Evolutionary conservation across 495 filamentous ascomycete species (phyloP).

Genomic region (Pyrenopolyporus hunteri): DNA sequence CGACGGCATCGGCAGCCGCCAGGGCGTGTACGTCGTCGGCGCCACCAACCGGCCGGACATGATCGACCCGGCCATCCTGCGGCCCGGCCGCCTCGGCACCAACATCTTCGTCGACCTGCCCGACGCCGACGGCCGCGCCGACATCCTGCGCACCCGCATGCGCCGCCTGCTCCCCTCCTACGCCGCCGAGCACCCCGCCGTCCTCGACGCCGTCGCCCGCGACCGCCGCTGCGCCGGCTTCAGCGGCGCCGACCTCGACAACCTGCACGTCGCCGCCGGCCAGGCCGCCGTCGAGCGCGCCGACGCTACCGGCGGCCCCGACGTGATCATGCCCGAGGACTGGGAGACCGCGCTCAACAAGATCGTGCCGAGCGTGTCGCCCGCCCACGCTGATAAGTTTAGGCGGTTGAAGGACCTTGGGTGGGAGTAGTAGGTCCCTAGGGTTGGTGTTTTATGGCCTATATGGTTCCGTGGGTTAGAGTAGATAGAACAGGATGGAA

Average conservation of each 20-base stretch:
- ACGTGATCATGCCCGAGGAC: slow-evolving; percentile 67
- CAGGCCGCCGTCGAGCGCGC: slow-evolving; percentile 73
- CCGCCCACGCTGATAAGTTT: slow-evolving; percentile 67
- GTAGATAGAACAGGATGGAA: too few species aligned
- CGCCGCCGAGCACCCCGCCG: slow-evolving; percentile 45
- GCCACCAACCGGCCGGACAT: slow-evolving; percentile 96
- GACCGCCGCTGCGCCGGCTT: slow-evolving; percentile 77
- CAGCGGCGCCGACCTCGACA: slow-evolving; percentile 87
- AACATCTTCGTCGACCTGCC: slow-evolving; percentile 91
- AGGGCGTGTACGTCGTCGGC: slow-evolving; percentile 92
- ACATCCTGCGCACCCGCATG: slow-evolving; percentile 75
- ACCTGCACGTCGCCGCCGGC: slow-evolving; percentile 76
- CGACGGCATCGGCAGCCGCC: slow-evolving; percentile 80
- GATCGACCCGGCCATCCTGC: slow-evolving; percentile 93
- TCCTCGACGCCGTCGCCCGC: slow-evolving; percentile 65
- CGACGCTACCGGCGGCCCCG: slow-evolving; percentile 25
- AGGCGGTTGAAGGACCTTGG: slow-evolving; percentile 58
- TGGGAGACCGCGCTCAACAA: slow-evolving; percentile 75
- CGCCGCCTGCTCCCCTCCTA: slow-evolving; percentile 49
- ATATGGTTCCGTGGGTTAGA: too few species aligned
- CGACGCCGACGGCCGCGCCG: slow-evolving; percentile 74
- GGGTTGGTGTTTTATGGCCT: not conserved
- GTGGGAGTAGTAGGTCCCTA: slow-evolving; percentile 37
- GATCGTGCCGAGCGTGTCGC: slow-evolving; percentile 81
- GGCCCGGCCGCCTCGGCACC: slow-evolving; percentile 88